Percentiles rank a stretch among this genome's conserved stretches.
These are phyloP conservation scores for Betula pendula DNA, from an alignment of 306 rosid species.

Conservation along the genomic window DNA sequence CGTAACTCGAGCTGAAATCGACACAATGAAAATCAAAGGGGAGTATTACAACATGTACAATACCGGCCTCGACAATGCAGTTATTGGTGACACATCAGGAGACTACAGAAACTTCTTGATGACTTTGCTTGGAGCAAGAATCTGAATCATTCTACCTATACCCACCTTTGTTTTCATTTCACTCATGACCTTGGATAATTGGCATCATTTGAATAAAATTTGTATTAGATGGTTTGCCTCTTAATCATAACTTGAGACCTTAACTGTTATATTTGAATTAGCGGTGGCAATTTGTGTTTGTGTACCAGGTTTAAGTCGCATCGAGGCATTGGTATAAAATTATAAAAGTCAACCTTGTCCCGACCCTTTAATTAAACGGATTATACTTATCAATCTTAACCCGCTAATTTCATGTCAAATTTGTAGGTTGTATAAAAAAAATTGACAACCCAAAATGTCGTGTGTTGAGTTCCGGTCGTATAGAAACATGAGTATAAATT, in stretches of 20 bases:
- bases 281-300: too few species aligned
- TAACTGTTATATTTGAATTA: neutral
- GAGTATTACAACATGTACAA: constrained; percentile 59
- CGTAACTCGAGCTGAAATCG: constrained; percentile 76
- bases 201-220: constrained; percentile 15
- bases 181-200: constrained; percentile 17
- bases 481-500: too few species aligned
- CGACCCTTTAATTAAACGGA: too few species aligned
- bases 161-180: constrained; percentile 1
- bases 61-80: constrained; percentile 55
- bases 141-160: constrained; percentile 32
- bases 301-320: too few species aligned
- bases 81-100: constrained; percentile 78
- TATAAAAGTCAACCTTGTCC: too few species aligned
- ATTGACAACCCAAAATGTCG: too few species aligned
- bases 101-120: constrained; percentile 73
- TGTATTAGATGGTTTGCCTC: constrained; percentile 3
- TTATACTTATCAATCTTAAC: too few species aligned
- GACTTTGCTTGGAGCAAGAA: constrained; percentile 76
- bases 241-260: neutral
- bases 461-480: too few species aligned
- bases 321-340: too few species aligned
- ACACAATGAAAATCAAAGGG: constrained; percentile 54
- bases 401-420: too few species aligned
- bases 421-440: too few species aligned